These are phyloP conservation scores for Syzygium malaccense DNA, from an alignment of 441 rosid species.

Conservation along the genomic window DNA sequence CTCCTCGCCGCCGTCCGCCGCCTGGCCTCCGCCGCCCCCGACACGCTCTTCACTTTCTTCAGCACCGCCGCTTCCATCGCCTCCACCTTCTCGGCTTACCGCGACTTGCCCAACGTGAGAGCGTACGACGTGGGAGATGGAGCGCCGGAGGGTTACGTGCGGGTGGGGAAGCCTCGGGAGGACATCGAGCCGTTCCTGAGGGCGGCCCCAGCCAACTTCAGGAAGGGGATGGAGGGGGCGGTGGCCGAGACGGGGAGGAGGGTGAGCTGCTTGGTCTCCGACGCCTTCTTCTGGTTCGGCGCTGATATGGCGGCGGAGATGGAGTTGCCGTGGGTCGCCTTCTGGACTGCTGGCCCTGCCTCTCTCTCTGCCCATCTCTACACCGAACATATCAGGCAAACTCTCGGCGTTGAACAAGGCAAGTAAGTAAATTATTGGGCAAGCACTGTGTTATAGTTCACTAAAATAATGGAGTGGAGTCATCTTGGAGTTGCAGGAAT, in stretches of 20 bases:
- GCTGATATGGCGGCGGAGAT: slow-evolving; percentile 13
- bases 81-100: not conserved
- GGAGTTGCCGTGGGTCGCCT: slow-evolving; percentile 11
- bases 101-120: slow-evolving; percentile 11
- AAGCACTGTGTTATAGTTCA: not conserved
- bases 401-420: not conserved
- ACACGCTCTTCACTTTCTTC: slow-evolving; percentile 41
- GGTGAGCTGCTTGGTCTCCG: slow-evolving; percentile 42
- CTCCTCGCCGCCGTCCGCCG: slow-evolving; percentile 28
- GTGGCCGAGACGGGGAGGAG: slow-evolving; percentile 33
- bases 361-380: slow-evolving; percentile 7
- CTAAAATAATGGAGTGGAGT: not conserved
- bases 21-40: slow-evolving; percentile 32
- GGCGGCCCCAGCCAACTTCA: slow-evolving; percentile 31
- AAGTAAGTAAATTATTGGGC: not conserved
- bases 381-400: slow-evolving; percentile 6
- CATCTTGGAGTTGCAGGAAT: not conserved
- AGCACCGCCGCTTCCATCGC: slow-evolving; percentile 13
- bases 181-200: slow-evolving; percentile 47
- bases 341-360: slow-evolving; percentile 12
- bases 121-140: slow-evolving; percentile 35
- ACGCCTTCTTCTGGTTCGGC: slow-evolving; percentile 19
- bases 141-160: slow-evolving; percentile 30
- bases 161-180: slow-evolving; percentile 36
- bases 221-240: slow-evolving; percentile 27